Evolutionary conservation across 2,329 filamentous ascomycete genomes (phyloP).

Genomic region (Ophiostoma himal-ulmi): DNA sequence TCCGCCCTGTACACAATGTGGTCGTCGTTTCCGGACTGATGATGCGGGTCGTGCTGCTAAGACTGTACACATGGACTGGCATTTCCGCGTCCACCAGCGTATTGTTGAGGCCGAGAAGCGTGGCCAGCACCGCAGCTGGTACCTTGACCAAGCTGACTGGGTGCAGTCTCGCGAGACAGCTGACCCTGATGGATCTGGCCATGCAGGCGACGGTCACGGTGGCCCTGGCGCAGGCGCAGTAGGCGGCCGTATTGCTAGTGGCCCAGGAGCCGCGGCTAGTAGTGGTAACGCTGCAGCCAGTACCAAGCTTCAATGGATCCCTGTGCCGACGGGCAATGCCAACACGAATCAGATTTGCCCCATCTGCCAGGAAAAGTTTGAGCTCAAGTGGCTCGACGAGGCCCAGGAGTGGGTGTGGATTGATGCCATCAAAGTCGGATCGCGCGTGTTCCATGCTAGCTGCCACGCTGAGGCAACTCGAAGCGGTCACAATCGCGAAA

Average conservation of each 20-base stretch:
- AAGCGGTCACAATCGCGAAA: conserved; percentile 42
- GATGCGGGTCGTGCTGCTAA: conserved; percentile 78
- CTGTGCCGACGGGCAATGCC: conserved; percentile 71
- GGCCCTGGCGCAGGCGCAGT: not conserved
- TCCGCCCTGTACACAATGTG: conserved; percentile 86
- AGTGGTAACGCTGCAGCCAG: conserved; percentile 37
- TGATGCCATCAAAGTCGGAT: conserved; percentile 73
- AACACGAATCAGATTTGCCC: conserved; percentile 75
- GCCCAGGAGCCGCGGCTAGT: conserved; percentile 21
- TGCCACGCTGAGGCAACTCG: conserved; percentile 79
- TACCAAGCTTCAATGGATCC: conserved; percentile 63
- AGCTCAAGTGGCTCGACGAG: conserved; percentile 85
- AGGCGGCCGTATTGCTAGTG: not conserved
- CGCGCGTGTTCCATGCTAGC: conserved; percentile 79
- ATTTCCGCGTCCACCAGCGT: conserved; percentile 87
- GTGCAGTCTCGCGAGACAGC: conserved; percentile 75
- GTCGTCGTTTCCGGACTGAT: conserved; percentile 73
- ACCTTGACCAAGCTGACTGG: conserved; percentile 91
- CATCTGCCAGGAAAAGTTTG: conserved; percentile 93
- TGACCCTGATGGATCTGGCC: conserved; percentile 52
- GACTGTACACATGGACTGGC: conserved; percentile 93
- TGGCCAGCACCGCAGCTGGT: conserved; percentile 90
- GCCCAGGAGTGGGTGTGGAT: conserved; percentile 97
- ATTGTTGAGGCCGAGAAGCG: conserved; percentile 80
- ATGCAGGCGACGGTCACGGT: conserved; percentile 28